Base-by-base conservation (phyloP, 345 rosid species). In the Eucalyptus grandis region DNA sequence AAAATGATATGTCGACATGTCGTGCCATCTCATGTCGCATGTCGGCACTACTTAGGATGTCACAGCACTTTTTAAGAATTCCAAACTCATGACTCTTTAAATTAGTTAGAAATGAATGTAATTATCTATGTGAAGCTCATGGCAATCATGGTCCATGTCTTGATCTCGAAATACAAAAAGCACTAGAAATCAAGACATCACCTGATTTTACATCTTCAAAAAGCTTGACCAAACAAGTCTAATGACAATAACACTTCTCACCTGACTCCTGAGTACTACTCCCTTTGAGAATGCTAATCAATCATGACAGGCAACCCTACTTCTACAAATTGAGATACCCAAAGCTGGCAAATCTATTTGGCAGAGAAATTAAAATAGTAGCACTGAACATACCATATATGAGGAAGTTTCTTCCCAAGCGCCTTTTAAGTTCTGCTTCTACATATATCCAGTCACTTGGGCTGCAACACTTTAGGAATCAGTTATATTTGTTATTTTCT, bases 401-500 rank as follows among this genome's bases (percentile, higher is more conserved):
- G 89, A 98, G 89, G 92, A 97, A 97, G 90, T 95, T 96, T 90
- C 94, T 93, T 82, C 99, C 99, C 89, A 98, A 96, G 69, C 97
- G 96, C 92, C 91, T 92, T 95, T 96, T 97, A 90, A 98, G 93
- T 94, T 98, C 99, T 87, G 97, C 96, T 92, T 98, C 97, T n/a
- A 95, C 96, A 50, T 97, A 98, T 87, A 93, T 96, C 99, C 99
- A 98, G 90, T 98, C 99, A 88, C 96, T 95, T 65, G 98, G 98
- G 94, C 99, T 98, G 94, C 95, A 96, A 85, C 72, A 89, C 80
- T 89, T 88, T 86, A 87, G 90, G 88, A 88, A 77, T 88, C 44
- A 88, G 90, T 90, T 24, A 50, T 44, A 65, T 65, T 81, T 85
- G 88, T 54, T 77, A 62, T 87, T 87, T 54, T 60, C 37, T 54